Conservation (phyloP, 768 basidiomycete genomes). For the Lepiota brunneoincarnata region DNA sequence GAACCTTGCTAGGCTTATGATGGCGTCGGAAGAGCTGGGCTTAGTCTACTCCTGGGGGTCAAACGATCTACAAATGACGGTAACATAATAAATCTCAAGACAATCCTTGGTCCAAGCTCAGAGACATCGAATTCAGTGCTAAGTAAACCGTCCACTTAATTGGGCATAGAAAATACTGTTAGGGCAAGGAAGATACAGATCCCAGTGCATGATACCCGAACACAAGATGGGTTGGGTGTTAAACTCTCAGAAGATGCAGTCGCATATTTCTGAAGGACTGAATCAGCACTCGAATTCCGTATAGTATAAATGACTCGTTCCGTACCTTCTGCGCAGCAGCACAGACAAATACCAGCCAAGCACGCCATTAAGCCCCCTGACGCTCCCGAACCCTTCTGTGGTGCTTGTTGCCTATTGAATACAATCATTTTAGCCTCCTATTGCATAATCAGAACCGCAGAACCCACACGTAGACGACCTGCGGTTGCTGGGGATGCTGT, state of each 20-base stretch:
- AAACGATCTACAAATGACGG: too few relatives aligned
- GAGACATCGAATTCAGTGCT: neutral
- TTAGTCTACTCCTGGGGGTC: too few relatives aligned
- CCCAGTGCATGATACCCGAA: neutral
- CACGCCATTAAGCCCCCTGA: constrained; percentile 58
- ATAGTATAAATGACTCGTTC: constrained; percentile 15
- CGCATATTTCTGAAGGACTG: constrained; percentile 58
- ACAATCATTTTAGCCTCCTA: neutral
- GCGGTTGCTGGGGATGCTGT: constrained; percentile 47
- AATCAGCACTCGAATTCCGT: constrained; percentile 7
- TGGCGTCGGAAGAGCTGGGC: too few relatives aligned
- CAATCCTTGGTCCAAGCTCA: neutral
- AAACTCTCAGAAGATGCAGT: constrained; percentile 56
- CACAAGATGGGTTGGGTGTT: too few relatives aligned
- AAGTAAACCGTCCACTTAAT: neutral
- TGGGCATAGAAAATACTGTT: neutral
- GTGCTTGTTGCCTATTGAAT: constrained; percentile 46
- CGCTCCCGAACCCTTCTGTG: constrained; percentile 43
- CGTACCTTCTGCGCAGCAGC: constrained; percentile 76
- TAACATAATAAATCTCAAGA: too few relatives aligned
- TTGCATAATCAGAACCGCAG: neutral
- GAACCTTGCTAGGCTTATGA: too few relatives aligned
- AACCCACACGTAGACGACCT: constrained; percentile 79
- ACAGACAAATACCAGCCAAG: constrained; percentile 58
- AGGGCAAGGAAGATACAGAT: neutral